Evolutionary conservation across 306 rosid genomes (phyloP), one percentile per base, ranked within the genome.

Genomic region (Gastrolobium villosum): DNA sequence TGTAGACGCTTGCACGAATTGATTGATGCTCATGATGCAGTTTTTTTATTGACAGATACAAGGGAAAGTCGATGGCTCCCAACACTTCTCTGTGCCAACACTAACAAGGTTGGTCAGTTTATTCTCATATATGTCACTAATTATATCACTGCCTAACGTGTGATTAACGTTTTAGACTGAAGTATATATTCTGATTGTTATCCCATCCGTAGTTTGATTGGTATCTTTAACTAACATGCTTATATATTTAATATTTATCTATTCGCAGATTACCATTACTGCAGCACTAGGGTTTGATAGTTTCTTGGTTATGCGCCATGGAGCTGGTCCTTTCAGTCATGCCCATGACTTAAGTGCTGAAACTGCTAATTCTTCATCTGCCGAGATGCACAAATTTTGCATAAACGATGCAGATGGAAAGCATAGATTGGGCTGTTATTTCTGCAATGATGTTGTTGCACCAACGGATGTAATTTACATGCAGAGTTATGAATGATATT

Each of bases 1-100:
- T 95, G 92, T 82, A 89, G 81, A 84, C 85, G 76, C 54, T 88
- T 95, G 48, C 56, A 68, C 10, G 89, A 95, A 86, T 88, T 95
- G 75, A 83, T 95, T 82, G 94, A 89, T 81, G 85, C 93, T 48
- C 98, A 95, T 56, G 88, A 95, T 86, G 86, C 89, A 63, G 87
- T 92, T 87, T 92, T 95, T 85, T 81, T 95, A 81, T 82, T 95
- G 89, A 95, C 99, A 8, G 99, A 95, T 84, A 92, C 99, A 37
- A 95, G 99, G 86, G 99, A 95, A 91, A 95, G 97, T 62, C 89
- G 99, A 63, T 95, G 99, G 99, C 94, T 95, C 65, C 99, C 98
- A 31, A 79, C 99, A 43, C 97, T 95, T 87, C 87, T 92, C 13
- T 95, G 99, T 87, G 96, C 99, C 73, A 88, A 89, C 84, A 71